Conservation (phyloP, 176 grass and related monocot genomes). For the Melocanna baccifera region DNA sequence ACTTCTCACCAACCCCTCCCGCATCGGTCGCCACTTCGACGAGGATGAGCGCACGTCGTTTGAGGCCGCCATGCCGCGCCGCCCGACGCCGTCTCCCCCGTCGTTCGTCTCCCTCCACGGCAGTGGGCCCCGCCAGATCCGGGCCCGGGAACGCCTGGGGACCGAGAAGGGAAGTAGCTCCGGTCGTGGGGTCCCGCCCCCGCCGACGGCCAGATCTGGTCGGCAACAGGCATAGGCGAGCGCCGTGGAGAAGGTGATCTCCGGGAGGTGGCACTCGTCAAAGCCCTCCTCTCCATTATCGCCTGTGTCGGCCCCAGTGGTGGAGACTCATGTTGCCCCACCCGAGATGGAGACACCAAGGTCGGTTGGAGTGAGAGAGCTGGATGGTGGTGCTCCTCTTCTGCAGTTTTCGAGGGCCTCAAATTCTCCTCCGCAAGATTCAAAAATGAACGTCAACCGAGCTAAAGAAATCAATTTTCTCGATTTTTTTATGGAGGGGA, state of each 20-base stretch:
- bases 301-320: conserved; percentile 13
- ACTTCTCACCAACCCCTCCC: conserved; percentile 46
- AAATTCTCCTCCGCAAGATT: too few species aligned
- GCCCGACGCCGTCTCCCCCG: conserved; percentile 19
- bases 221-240: conserved; percentile 85
- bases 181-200: background rate
- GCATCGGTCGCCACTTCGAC: conserved; percentile 89
- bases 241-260: conserved; percentile 97
- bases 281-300: conserved; percentile 51
- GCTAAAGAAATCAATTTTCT: too few species aligned
- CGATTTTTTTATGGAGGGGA: too few species aligned
- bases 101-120: conserved; percentile 15
- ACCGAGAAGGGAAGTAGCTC: conserved; percentile 50
- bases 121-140: conserved; percentile 41
- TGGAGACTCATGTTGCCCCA: conserved; percentile 25
- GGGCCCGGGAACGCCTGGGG: conserved; percentile 64
- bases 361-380: conserved; percentile 48
- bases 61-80: conserved; percentile 48
- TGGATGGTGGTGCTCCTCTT: conserved; percentile 40
- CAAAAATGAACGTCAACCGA: too few species aligned
- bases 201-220: conserved; percentile 60
- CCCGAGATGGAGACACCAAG: conserved; percentile 51
- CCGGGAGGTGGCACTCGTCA: conserved; percentile 68
- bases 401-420: too few species aligned
- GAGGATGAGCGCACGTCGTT: conserved; percentile 99